These are phyloP conservation scores for Cucumis hystrix DNA, from an alignment of 306 rosid species.

Conservation along the genomic window DNA sequence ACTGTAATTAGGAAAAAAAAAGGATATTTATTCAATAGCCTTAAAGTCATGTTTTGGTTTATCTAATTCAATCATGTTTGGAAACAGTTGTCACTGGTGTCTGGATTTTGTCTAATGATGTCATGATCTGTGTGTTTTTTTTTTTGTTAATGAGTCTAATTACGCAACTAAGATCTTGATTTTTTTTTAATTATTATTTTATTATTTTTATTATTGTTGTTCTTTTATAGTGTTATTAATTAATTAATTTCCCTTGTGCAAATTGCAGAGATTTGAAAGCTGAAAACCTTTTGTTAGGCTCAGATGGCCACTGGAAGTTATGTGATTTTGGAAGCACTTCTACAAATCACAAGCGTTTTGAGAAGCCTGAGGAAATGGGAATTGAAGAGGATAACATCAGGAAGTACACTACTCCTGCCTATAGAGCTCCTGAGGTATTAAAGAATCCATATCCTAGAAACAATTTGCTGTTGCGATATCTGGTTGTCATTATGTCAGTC, in stretches of 20 bases:
- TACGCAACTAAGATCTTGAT: background rate
- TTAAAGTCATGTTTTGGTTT: background rate
- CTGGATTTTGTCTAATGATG: background rate
- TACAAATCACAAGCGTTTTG: constrained; percentile 86
- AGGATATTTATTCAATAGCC: background rate
- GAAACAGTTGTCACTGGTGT: background rate
- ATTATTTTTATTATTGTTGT: too few relatives aligned
- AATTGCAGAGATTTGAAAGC: constrained; percentile 83
- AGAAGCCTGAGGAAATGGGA: constrained; percentile 97
- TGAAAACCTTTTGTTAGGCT: constrained; percentile 62
- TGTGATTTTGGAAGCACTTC: constrained; percentile 97
- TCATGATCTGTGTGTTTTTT: background rate
- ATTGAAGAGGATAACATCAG: constrained; percentile 97
- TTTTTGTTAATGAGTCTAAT: background rate
- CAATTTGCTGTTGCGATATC: background rate
- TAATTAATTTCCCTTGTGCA: background rate
- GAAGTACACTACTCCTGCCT: constrained; percentile 95
- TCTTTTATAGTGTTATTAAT: background rate
- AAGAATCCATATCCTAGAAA: background rate
- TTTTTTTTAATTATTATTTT: background rate
- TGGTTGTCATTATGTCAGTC: background rate
- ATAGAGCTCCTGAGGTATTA: constrained; percentile 86
- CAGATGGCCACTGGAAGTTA: constrained; percentile 87
- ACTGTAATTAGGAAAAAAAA: background rate
- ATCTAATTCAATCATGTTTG: background rate